Base-by-base conservation (phyloP, 1,284 basidiomycete species). In the Takashimella koratensis region DNA sequence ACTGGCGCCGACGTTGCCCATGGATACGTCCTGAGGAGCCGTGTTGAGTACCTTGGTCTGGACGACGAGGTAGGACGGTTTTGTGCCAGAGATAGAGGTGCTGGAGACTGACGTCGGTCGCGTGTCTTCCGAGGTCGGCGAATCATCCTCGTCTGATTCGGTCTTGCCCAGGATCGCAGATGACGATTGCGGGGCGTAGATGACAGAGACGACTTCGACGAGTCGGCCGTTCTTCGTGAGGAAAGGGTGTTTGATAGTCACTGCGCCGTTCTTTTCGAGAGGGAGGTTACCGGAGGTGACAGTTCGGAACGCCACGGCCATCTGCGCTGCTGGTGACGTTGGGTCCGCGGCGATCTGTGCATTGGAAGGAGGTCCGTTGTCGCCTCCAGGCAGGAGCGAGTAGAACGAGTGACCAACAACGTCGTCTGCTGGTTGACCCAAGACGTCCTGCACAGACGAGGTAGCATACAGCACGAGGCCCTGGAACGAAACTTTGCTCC, bases 381-480 rank as follows among this genome's bases (percentile, higher is more conserved):
- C 63, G n/a, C 64, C 65, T 4, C 67, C 67, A 5, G 69, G 66
- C 13, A 74, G 44, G 24, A 73, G 59, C 1, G 71, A 69, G 49
- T 67, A 74, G 50, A 73, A 62, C 52, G 63, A 68, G 24, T 66
- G 62, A 13, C 73, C 74, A 11, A 71, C 52, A 24, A 73, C 50
- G 24, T 73, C 65, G 13, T 73, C 67, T n/a, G 57, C 49, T 2
- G 58, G 49, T 19, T 62, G 54, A 5, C 71, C 70, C 5, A 72
- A 57, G 2, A 73, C 51, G n/a, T 66, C 62, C 12, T 54, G 53
- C 40, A 66, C 59, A 3, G 60, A 56, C 20, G 53, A 56, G 3
- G 67, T 68, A 3, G 67, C 58, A 56, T 72, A 69, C 13, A 76
- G 61, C 10, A 75, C 57, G 22, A 76, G 52, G 16, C 73, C 73